These are phyloP conservation scores for Ganoderma multipileum DNA, from an alignment of 1,284 basidiomycete genomes.

Conservation along the genomic window DNA sequence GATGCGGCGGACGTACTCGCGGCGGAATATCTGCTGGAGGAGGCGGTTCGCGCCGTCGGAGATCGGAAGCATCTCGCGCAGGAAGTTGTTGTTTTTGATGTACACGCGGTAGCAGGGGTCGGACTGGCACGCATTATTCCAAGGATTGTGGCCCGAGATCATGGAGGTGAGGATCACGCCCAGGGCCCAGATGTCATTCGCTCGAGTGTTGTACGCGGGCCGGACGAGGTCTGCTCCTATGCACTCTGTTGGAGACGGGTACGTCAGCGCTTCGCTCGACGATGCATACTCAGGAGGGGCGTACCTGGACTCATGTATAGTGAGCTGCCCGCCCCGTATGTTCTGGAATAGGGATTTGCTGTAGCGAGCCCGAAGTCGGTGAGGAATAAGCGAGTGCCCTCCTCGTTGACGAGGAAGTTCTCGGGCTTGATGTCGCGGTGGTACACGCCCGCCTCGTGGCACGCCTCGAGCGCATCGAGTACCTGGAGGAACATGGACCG, in stretches of 20 bases:
- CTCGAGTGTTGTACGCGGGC: conserved; percentile 31
- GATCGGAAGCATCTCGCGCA: conserved; percentile 79
- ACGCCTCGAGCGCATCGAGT: conserved; percentile 66
- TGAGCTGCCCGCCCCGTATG: conserved; percentile 60
- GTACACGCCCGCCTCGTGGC: conserved; percentile 66
- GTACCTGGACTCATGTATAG: conserved; percentile 67
- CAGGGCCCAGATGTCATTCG: conserved; percentile 41
- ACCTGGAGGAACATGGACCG: conserved; percentile 60
- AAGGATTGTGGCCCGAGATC: conserved; percentile 90
- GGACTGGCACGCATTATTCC: conserved; percentile 76
- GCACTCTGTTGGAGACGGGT: conserved; percentile 33
- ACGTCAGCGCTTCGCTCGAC: neutral
- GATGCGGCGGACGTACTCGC: conserved; percentile 57
- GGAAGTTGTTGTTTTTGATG: conserved; percentile 62
- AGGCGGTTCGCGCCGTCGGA: conserved; percentile 63
- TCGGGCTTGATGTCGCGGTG: conserved; percentile 82
- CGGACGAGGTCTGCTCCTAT: conserved; percentile 26
- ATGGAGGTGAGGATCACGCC: conserved; percentile 63
- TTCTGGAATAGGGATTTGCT: conserved; percentile 47
- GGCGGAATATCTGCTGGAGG: conserved; percentile 65
- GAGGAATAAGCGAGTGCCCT: conserved; percentile 56
- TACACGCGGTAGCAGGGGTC: conserved; percentile 74
- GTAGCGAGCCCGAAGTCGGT: conserved; percentile 79
- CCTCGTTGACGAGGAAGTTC: conserved; percentile 65
- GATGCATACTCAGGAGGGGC: neutral